Conservation (phyloP, 169 alveolate species). For the Amoebophrya sp. region DNA sequence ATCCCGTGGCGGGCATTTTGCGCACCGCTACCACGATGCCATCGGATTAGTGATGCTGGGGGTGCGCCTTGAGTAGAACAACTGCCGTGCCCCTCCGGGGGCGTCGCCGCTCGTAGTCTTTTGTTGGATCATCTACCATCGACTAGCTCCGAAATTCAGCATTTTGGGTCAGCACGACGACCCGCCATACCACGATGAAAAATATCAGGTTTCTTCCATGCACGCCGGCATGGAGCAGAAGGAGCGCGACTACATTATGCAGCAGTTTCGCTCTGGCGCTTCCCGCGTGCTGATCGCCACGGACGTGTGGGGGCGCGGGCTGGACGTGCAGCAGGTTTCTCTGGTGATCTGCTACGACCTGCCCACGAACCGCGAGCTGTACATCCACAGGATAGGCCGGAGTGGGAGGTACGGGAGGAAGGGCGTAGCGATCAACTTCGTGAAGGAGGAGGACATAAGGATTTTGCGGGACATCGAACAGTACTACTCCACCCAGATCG, state of each 20-base stretch:
- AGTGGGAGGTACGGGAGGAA: constrained; percentile 97
- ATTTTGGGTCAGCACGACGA: neutral
- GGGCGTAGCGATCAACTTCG: constrained; percentile 98
- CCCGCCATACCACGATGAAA: neutral
- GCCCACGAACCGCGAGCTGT: constrained; percentile 90
- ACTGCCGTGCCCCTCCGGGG: no score
- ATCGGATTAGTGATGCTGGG: no score
- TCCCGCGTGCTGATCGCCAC: constrained; percentile 93
- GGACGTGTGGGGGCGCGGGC: constrained; percentile 98
- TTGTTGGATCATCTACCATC: no score
- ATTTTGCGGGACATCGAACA: constrained; percentile 90
- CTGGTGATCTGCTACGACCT: constrained; percentile 96
- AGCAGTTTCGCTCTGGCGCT: constrained; percentile 89
- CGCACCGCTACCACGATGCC: no score
- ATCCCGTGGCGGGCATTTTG: no score
- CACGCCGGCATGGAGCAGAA: constrained; percentile 94
- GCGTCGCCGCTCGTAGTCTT: no score
- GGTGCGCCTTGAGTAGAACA: no score
- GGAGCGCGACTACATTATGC: constrained; percentile 93
- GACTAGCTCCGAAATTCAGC: no score
- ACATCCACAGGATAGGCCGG: constrained; percentile 98
- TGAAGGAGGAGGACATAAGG: constrained; percentile 87
- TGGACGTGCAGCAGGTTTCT: constrained; percentile 97
- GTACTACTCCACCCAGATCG: constrained; percentile 93
- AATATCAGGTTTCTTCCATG: constrained; percentile 59